Base-by-base conservation (phyloP, 2,329 filamentous ascomycete species). In the Nannizzia gypsea region DNA sequence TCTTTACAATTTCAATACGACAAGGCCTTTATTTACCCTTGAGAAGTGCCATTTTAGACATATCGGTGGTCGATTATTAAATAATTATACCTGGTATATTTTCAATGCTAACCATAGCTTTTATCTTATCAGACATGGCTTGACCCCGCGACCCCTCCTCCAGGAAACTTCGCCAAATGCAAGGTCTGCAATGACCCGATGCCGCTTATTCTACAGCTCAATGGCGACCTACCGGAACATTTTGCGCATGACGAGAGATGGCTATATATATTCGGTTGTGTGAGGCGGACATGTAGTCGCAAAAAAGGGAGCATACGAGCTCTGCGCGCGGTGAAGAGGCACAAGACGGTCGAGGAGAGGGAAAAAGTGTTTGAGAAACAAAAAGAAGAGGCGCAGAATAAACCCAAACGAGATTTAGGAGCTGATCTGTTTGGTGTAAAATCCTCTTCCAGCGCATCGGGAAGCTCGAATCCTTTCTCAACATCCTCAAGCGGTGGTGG, bases 201-300 rank as follows among this genome's bases (percentile, higher is more conserved):
- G 83, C 85, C 84, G 1, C 80, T 97, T 9, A 82, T 99, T 2
- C 81, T 99, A 54, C 90, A 99, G 73, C 81, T 99, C 28, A 90
- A 99, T 73, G 91, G 84, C 67, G 90, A 96, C 70, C 80, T 97
- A 2, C 91, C 90, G 13, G 87, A 92, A 59, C 81, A 84, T 56
- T 96, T 96, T 68, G 88, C 90, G 1, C 84, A 86, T 60, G 89
- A 97, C 73, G 90, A 96, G 68, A 81, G 93, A 66, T 83, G 92
- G 63, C 72, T 99, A 17, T 97, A 96, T 69, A 79, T 99, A 11
- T 90, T 95, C 72, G 83, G 83, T 17, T 99, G 93, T 73, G 82
- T 84, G 61, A 81, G 83, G 65, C 89, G 88, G 71, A 78, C 83
- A 9, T 99, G 93, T 70, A 83, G 88, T 67, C 81, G 91, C 64